phyloP scores from a whole-genome alignment of 2,329 filamentous ascomycete species.

The Ceratocystis eucalypticola region DNA sequence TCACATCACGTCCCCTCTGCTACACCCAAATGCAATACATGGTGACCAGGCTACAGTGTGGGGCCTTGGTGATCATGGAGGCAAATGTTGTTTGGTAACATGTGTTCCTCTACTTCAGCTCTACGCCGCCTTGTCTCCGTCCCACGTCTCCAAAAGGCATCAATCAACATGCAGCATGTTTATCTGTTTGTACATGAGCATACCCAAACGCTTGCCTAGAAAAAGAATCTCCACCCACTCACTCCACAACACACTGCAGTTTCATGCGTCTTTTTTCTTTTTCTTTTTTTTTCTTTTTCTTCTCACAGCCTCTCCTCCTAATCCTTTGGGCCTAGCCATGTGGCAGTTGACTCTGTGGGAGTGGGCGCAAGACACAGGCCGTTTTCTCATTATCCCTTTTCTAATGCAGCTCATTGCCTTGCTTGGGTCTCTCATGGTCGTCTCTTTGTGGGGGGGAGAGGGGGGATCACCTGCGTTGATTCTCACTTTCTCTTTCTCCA shows the following conservation, averaged over 20 bases:
- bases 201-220: too few species aligned
- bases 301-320: background rate
- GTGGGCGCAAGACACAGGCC: background rate
- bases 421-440: background rate
- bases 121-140: background rate
- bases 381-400: background rate
- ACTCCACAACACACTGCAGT: too few species aligned
- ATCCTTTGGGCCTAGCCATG: background rate
- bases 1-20: background rate
- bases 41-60: background rate
- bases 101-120: background rate
- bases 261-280: background rate
- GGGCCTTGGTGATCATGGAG: background rate
- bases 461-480: background rate
- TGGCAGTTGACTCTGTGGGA: background rate
- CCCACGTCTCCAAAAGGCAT: background rate
- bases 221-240: background rate
- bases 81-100: background rate
- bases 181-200: background rate
- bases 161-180: background rate
- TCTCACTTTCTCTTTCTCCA: too few species aligned
- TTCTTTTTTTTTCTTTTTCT: background rate
- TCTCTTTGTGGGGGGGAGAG: background rate
- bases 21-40: too few species aligned
- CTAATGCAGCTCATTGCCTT: background rate